Conservation (phyloP, 1,284 basidiomycete species). For the Chalciporus sp. region DNA sequence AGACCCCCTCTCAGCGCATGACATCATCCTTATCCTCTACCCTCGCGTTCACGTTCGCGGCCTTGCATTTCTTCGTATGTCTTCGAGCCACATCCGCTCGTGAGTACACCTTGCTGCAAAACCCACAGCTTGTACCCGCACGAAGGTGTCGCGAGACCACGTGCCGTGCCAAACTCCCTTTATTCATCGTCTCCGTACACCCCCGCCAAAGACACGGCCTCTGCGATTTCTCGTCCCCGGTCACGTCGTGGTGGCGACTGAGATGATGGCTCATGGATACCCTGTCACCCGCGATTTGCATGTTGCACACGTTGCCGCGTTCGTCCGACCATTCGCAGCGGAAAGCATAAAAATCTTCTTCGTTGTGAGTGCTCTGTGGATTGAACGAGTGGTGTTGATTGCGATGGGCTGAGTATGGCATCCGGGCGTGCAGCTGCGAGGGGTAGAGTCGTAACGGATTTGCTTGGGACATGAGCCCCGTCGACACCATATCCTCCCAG, state of each 20-base stretch:
- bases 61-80: conserved; percentile 32
- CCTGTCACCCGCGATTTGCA: conserved; percentile 19
- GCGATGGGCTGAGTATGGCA: not conserved
- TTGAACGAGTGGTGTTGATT: not conserved
- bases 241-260: conserved; percentile 18
- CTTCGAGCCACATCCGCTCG: conserved; percentile 31
- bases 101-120: conserved; percentile 32
- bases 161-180: conserved; percentile 31
- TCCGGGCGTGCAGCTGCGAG: conserved; percentile 3
- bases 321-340: conserved; percentile 31
- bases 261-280: conserved; percentile 31
- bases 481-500: conserved; percentile 12
- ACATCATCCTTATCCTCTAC: not conserved
- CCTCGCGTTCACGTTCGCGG: conserved; percentile 20
- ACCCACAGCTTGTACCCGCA: conserved; percentile 23
- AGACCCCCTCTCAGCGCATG: not conserved
- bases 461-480: not conserved
- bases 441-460: not conserved
- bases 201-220: conserved; percentile 24
- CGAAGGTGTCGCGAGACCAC: conserved; percentile 28
- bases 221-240: conserved; percentile 21
- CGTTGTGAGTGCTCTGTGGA: not conserved
- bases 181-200: conserved; percentile 31
- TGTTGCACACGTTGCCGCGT: conserved; percentile 23
- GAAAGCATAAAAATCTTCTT: conserved; percentile 14